Evolutionary conservation across 306 rosid species (phyloP).

Genomic region (Cicer pinnatifidum): DNA sequence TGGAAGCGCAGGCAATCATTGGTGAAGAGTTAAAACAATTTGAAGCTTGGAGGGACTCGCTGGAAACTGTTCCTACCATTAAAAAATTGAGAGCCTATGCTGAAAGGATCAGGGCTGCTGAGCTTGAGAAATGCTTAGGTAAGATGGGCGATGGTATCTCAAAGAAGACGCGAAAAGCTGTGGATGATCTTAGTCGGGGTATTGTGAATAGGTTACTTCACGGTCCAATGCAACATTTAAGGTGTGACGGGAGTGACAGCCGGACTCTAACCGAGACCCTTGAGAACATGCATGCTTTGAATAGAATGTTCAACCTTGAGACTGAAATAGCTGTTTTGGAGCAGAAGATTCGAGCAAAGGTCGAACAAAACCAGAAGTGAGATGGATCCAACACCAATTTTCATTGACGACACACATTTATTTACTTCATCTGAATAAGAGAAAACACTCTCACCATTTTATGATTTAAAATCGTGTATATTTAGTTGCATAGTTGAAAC

Average conservation of each 20-base stretch:
- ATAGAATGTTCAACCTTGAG: slow-evolving; percentile 97
- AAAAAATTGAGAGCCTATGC: slow-evolving; percentile 97
- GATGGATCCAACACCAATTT: slow-evolving; percentile 35
- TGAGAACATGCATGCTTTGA: slow-evolving; percentile 97
- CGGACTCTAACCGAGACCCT: slow-evolving; percentile 88
- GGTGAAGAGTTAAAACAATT: slow-evolving; percentile 90
- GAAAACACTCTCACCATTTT: slow-evolving; percentile 55
- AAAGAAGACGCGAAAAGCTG: slow-evolving; percentile 88
- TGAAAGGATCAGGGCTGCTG: slow-evolving; percentile 88
- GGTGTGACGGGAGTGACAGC: slow-evolving; percentile 96
- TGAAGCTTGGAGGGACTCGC: slow-evolving; percentile 96
- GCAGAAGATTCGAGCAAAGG: slow-evolving; percentile 93
- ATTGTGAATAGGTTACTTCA: slow-evolving; percentile 95
- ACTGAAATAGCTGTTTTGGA: slow-evolving; percentile 88
- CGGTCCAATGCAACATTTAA: slow-evolving; percentile 98
- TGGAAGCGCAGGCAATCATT: slow-evolving; percentile 93
- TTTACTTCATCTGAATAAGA: slow-evolving; percentile 56
- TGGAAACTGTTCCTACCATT: slow-evolving; percentile 97
- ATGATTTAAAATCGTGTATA: slow-evolving; percentile 46
- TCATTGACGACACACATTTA: slow-evolving; percentile 50
- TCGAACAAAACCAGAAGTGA: slow-evolving; percentile 85
- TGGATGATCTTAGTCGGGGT: slow-evolving; percentile 97
- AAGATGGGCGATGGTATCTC: slow-evolving; percentile 96
- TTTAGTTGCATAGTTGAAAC: slow-evolving; percentile 47
- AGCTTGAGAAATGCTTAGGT: slow-evolving; percentile 89